Base-by-base conservation (phyloP, 2,329 filamentous ascomycete species). In the Amylocarpus encephaloides region DNA sequence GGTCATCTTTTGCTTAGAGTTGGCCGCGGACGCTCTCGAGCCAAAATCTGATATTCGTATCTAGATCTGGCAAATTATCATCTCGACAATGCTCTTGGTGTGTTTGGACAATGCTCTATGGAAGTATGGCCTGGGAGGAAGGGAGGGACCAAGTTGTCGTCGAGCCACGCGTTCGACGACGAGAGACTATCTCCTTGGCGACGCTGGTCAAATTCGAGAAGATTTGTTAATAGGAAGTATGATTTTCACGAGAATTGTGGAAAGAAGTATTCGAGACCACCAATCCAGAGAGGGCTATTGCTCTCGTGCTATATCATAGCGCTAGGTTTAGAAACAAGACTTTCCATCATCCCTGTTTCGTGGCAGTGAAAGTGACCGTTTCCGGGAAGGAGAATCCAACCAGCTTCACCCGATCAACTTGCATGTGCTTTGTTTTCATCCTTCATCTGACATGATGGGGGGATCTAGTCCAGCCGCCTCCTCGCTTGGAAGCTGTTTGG, bases 401-500 rank as follows among this genome's bases (percentile, higher is more conserved):
- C 11, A 36, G 34, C 9, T 42, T n/a, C n/a, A 9, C n/a, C 11
- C 11, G 4, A 32, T 5, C 13, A 7, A 26, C 22, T 7, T 4
- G 22, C 7, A 4, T 26, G 22, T 26, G 22, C 4, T 4, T 7
- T 26, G 22, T 34, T 16, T 4, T 49, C 43, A 56, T 32, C 56
- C 56, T 19, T 62, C 59, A 11, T 62, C 58, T 5, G 54, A 58
- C 41, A 55, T 51, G 45, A 49, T 30, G 18, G 46, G 42, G 2
- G 56, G 55, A 13, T 55, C 52, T 2, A 64, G n/a, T 1, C 62
- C 63, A 11, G 54, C 60, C 0, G 58, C 57, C 10, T 32, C 58
- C 18, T 64, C 60, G 40, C 60, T 63, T 5, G 62, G 62, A 19
- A 66, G 46, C 40, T 64, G 60, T 38, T 68, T 65, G 10, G 74